Base-by-base conservation (phyloP, 108 stramenopile species). In the Cyclotella baltica region DNA sequence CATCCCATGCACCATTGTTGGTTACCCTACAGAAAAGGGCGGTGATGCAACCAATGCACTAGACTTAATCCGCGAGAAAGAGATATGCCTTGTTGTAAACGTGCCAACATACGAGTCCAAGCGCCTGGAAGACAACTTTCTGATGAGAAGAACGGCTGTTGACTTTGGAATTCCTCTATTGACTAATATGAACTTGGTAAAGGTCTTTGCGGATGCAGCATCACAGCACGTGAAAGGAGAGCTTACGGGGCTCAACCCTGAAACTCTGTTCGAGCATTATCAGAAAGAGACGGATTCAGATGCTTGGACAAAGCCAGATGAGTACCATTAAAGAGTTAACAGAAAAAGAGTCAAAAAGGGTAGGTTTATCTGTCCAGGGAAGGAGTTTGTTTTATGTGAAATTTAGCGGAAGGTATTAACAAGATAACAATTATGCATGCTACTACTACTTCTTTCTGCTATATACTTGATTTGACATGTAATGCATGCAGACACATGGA, bases 151-250 rank as follows among this genome's bases (percentile, higher is more conserved):
- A 70, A 90, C 94, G 58, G 97, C 97, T 23, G 91, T 96, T 47
- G 99, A 99, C 75, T 98, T 96, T 77, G 96, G 96, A 77, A 78
- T 96, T 52, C 95, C 97, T 23, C 90, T 99, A 4, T 78, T 99
- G 76, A 98, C 99, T 15, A 98, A 99, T 86, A 78, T 95, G 83
- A 88, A 98, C 53, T 70, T 96, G 51, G 94, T 93, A 11, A 91
- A 92, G 78, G 86, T 95, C 64, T 93, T 98, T 56, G 87, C 97
- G 2, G 89, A 93, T 72, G 90, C 96, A 30, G 76, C 96, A 9
- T 72, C 85, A 58, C 70, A 83, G 68, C 88, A 91, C 78, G 66
- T 86, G 63, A 85, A 81, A 48, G 89, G 87, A 53, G 79, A 85
- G 51, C 51, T 90, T 48, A 46, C 65, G 33, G 89, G 89, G n/a